Percentiles rank a stretch among this genome's conserved stretches.
These are phyloP conservation scores for Sarocladium oryzae DNA, from an alignment of 2,329 filamentous ascomycete genomes.

Conservation along the genomic window DNA sequence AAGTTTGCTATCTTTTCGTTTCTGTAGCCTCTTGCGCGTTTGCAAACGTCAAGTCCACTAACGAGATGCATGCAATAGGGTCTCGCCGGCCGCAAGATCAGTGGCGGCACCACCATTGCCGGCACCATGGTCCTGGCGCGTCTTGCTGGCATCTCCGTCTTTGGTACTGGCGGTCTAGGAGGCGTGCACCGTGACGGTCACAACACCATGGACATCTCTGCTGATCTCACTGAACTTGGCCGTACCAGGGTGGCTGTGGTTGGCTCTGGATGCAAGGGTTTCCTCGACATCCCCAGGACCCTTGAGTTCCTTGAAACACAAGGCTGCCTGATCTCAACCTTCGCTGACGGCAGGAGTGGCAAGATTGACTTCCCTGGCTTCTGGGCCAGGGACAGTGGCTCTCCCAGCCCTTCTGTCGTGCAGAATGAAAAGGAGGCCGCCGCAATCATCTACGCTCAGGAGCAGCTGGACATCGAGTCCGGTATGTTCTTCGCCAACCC, in stretches of 20 bases:
- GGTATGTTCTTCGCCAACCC: slow-evolving; percentile 88
- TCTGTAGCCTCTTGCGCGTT: background rate
- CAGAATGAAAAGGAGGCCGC: slow-evolving; percentile 75
- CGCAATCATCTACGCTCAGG: slow-evolving; percentile 78
- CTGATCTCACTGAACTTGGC: slow-evolving; percentile 89
- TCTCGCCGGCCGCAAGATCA: slow-evolving; percentile 58
- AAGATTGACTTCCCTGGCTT: slow-evolving; percentile 86
- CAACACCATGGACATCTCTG: slow-evolving; percentile 84
- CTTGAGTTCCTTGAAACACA: slow-evolving; percentile 70
- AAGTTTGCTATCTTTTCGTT: background rate
- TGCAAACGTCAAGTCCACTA: slow-evolving; percentile 1
- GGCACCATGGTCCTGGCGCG: slow-evolving; percentile 88
- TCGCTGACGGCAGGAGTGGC: slow-evolving; percentile 70
- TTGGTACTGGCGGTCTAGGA: slow-evolving; percentile 90
- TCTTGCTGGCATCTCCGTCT: slow-evolving; percentile 81
- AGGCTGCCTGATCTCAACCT: slow-evolving; percentile 79
- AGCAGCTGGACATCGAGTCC: slow-evolving; percentile 63
- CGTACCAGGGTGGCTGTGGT: slow-evolving; percentile 84
- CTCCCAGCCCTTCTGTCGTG: slow-evolving; percentile 70
- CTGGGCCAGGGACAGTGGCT: slow-evolving; percentile 81
- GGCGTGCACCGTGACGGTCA: slow-evolving; percentile 90
- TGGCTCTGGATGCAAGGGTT: slow-evolving; percentile 89
- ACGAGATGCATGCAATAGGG: slow-evolving; percentile 36
- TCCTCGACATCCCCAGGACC: slow-evolving; percentile 85
- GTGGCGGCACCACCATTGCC: slow-evolving; percentile 89